Evolutionary conservation across 495 filamentous ascomycete genomes (phyloP).

Genomic region (Neurospora cerealis): DNA sequence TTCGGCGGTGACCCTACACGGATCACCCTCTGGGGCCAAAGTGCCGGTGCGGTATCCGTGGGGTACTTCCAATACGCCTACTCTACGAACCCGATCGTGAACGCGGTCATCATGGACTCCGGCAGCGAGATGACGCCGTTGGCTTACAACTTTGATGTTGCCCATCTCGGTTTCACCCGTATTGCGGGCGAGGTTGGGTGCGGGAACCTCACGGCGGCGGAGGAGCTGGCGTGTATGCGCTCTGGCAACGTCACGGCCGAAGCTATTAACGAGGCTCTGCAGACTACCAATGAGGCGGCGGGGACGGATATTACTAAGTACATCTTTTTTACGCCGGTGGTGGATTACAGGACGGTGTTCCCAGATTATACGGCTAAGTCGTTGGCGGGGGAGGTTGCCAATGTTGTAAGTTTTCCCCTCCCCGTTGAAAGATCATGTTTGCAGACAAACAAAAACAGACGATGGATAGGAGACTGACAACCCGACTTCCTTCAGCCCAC

Average conservation of each 20-base stretch:
- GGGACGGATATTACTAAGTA: conserved; percentile 9
- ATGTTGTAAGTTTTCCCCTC: conserved; percentile 10
- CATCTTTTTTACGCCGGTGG: conserved; percentile 16
- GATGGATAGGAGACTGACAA: not conserved
- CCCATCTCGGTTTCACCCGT: conserved; percentile 25
- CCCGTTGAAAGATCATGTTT: not conserved
- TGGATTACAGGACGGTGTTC: conserved; percentile 29
- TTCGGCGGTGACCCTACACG: conserved; percentile 50
- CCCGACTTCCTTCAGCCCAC: conserved; percentile 1
- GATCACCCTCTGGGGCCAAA: conserved; percentile 48
- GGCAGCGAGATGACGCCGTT: conserved; percentile 38
- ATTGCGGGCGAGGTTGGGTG: conserved; percentile 22
- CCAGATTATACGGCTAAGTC: conserved; percentile 24
- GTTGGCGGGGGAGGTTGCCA: conserved; percentile 3
- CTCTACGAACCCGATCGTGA: conserved; percentile 33
- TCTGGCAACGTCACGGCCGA: conserved; percentile 15
- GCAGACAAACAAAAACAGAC: not conserved
- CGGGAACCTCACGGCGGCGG: conserved; percentile 26
- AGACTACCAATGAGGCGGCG: conserved; percentile 25
- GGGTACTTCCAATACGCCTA: conserved; percentile 46
- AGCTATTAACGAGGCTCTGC: conserved; percentile 22
- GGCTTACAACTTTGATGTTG: conserved; percentile 23
- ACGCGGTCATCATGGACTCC: conserved; percentile 41
- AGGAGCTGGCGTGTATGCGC: conserved; percentile 39
- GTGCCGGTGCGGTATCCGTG: conserved; percentile 39